A percentile compares a stretch with the other conserved stretches of the same genome.
phyloP scores from a whole-genome alignment of 306 rosid species.

The Glycine soja region DNA sequence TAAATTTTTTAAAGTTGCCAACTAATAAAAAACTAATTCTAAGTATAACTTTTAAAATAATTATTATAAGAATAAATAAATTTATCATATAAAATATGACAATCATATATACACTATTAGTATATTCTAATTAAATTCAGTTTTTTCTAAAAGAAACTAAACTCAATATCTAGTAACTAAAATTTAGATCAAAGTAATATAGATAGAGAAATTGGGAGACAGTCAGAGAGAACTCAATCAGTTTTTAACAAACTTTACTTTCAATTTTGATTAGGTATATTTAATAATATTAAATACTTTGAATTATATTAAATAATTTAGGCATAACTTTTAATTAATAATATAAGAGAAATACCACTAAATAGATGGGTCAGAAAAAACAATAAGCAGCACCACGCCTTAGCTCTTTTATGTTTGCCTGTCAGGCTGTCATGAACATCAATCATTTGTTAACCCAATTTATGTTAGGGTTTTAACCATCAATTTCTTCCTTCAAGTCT shows the following conservation, averaged over 20 bases:
- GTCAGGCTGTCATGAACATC: background rate
- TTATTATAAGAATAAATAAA: no score
- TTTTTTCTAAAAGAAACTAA: background rate
- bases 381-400: background rate
- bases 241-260: no score
- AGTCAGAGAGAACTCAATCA: no score
- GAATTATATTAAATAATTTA: background rate
- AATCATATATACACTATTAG: no score
- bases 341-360: background rate
- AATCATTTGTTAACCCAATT: background rate
- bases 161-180: background rate
- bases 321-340: background rate
- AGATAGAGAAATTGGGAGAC: background rate
- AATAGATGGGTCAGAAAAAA: background rate
- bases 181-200: background rate
- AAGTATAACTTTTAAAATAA: no score
- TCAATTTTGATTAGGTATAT: no score
- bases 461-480: background rate
- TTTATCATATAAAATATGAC: no score
- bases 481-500: background rate
- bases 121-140: no score
- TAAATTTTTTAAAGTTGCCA: no score
- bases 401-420: background rate
- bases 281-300: background rate
- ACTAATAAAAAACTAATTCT: no score